phyloP scores from a whole-genome alignment of 2,329 filamentous ascomycete species.

The Fonsecaea monophora region DNA sequence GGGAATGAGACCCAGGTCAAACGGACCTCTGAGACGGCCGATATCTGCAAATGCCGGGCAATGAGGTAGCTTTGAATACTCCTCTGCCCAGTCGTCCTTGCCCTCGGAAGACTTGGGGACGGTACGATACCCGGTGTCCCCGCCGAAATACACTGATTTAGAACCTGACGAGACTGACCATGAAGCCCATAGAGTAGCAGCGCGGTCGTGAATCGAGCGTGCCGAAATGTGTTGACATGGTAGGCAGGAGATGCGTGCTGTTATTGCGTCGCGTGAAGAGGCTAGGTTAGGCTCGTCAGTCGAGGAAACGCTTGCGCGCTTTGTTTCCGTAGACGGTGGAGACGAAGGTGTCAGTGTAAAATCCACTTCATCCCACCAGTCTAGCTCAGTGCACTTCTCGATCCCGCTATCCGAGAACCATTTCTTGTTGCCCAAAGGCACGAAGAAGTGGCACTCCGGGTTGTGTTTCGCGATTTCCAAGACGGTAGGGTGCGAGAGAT shows the following conservation, averaged over 20 bases:
- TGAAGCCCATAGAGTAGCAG: slow-evolving; percentile 82
- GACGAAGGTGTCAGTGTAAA: slow-evolving; percentile 63
- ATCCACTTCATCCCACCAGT: slow-evolving; percentile 91
- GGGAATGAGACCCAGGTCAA: slow-evolving; percentile 89
- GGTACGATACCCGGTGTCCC: slow-evolving; percentile 84
- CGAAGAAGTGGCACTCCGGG: slow-evolving; percentile 85
- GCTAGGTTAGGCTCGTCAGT: slow-evolving; percentile 36
- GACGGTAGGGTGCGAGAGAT: slow-evolving; percentile 79
- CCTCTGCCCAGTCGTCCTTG: slow-evolving; percentile 74
- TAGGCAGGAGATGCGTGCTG: slow-evolving; percentile 75
- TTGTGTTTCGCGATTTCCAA: slow-evolving; percentile 72
- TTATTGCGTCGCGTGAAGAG: slow-evolving; percentile 58
- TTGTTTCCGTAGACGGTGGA: slow-evolving; percentile 40
- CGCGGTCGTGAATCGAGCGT: slow-evolving; percentile 71
- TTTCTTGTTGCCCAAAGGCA: slow-evolving; percentile 78
- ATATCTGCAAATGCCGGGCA: slow-evolving; percentile 89
- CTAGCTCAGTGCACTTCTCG: slow-evolving; percentile 80
- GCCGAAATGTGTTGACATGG: slow-evolving; percentile 85
- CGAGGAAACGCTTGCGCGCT: slow-evolving; percentile 43
- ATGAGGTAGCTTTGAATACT: slow-evolving; percentile 67
- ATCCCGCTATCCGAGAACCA: slow-evolving; percentile 81
- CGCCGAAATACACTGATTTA: slow-evolving; percentile 38
- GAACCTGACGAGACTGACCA: slow-evolving; percentile 76
- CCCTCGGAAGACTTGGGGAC: slow-evolving; percentile 70
- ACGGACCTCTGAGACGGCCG: slow-evolving; percentile 78